Conservation (phyloP, 2,329 filamentous ascomycete genomes). For the Chaetomium strumarium region DNA sequence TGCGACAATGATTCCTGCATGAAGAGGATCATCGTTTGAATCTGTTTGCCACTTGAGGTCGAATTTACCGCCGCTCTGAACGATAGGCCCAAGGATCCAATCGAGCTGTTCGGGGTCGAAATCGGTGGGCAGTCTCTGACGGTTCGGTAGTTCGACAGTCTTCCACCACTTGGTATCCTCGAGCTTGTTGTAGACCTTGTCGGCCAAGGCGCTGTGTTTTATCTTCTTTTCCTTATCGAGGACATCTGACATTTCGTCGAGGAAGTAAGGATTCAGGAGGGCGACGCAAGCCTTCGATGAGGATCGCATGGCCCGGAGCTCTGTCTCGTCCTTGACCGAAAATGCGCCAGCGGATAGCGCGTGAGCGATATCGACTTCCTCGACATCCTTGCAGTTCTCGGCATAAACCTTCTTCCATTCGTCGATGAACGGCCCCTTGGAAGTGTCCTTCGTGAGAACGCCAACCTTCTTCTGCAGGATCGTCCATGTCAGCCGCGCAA, state of each 20-base stretch:
- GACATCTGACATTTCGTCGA: conserved; percentile 96
- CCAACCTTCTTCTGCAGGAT: conserved; percentile 74
- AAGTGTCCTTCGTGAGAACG: conserved; percentile 74
- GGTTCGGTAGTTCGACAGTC: conserved; percentile 61
- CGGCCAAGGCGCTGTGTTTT: conserved; percentile 78
- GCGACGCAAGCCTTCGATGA: conserved; percentile 91
- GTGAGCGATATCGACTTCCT: conserved; percentile 78
- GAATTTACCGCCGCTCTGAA: conserved; percentile 94
- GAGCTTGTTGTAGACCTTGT: conserved; percentile 84
- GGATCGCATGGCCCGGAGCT: conserved; percentile 88
- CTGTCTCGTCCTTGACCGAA: conserved; percentile 89
- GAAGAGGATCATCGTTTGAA: conserved; percentile 74
- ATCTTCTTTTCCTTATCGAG: conserved; percentile 97
- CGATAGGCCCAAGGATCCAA: conserved; percentile 84
- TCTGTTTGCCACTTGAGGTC: conserved; percentile 77
- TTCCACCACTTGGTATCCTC: conserved; percentile 94
- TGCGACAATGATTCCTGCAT: conserved; percentile 89
- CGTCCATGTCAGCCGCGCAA: conserved; percentile 19
- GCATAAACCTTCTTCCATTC: conserved; percentile 87
- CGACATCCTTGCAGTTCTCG: conserved; percentile 74
- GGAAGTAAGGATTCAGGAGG: conserved; percentile 91
- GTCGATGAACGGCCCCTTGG: conserved; percentile 83
- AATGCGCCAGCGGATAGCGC: conserved; percentile 81
- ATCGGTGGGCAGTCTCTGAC: conserved; percentile 73
- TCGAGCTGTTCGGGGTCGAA: conserved; percentile 87